phyloP scores from a whole-genome alignment of 306 rosid species.

The Corylus avellana region DNA sequence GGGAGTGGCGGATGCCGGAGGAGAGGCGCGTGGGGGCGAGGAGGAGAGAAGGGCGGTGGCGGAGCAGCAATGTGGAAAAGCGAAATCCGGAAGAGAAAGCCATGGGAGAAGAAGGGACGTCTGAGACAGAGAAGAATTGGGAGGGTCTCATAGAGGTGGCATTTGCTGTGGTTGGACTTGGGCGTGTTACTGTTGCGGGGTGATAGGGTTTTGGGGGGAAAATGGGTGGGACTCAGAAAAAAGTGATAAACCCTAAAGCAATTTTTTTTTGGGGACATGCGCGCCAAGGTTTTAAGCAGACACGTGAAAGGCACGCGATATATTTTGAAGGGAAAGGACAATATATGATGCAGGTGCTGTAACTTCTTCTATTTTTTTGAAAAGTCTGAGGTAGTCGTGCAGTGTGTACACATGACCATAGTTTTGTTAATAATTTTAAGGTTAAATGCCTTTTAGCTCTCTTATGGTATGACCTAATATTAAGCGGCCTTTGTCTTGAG shows the following conservation, averaged over 20 bases:
- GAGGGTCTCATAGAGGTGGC: constrained; percentile 30
- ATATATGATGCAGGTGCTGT: too few species aligned
- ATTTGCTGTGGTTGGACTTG: background rate
- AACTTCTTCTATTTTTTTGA: too few species aligned
- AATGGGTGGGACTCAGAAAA: background rate
- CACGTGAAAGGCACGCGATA: background rate
- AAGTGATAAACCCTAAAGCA: constrained; percentile 5
- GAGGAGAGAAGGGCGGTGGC: constrained; percentile 40
- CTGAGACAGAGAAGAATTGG: background rate
- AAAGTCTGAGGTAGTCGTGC: too few species aligned
- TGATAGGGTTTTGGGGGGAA: constrained; percentile 11
- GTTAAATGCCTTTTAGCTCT: too few species aligned
- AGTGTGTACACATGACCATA: too few species aligned
- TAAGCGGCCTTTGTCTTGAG: too few species aligned
- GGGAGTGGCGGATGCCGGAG: constrained; percentile 28
- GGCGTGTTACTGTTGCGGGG: background rate
- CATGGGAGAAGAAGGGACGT: constrained; percentile 42
- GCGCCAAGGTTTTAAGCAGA: constrained; percentile 40
- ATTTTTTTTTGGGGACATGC: constrained; percentile 22
- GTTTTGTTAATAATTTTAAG: too few species aligned
- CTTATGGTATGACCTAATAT: too few species aligned
- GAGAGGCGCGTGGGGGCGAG: constrained; percentile 27
- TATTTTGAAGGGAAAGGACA: too few species aligned
- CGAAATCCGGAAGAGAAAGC: constrained; percentile 66
- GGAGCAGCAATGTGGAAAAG: constrained; percentile 54